Evolutionary conservation across 352 stramenopile species (phyloP).

Genomic region (Sclerospora graminicola): DNA sequence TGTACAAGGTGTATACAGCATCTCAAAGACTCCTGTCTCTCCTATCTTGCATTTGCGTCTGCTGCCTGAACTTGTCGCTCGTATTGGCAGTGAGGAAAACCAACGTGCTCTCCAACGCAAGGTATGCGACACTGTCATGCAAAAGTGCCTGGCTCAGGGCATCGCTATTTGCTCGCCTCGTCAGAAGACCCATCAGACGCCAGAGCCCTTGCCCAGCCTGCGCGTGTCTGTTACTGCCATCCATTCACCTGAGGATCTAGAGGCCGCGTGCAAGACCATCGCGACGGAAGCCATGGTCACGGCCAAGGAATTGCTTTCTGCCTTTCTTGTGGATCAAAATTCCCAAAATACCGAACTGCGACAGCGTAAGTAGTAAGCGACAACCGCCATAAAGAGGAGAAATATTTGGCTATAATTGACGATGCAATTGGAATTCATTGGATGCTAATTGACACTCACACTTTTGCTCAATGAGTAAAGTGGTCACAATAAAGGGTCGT

Average conservation of each 20-base stretch:
- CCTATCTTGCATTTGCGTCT: constrained; percentile 65
- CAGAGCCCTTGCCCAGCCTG: constrained; percentile 59
- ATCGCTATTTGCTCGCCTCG: constrained; percentile 64
- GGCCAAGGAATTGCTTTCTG: constrained; percentile 32
- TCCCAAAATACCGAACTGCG: constrained; percentile 21
- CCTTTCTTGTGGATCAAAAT: constrained; percentile 15
- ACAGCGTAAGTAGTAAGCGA: constrained; percentile 28
- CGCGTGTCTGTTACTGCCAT: constrained; percentile 66
- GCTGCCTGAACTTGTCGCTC: constrained; percentile 27
- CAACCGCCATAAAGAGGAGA: not conserved
- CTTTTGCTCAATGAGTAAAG: too few relatives aligned
- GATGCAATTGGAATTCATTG: too few relatives aligned
- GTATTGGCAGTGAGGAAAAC: constrained; percentile 31
- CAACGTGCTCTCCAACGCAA: constrained; percentile 39
- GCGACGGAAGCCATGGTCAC: constrained; percentile 43
- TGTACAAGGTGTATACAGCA: constrained; percentile 27
- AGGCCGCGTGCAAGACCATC: constrained; percentile 44
- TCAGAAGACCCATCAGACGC: constrained; percentile 55
- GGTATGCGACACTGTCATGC: constrained; percentile 58
- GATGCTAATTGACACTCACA: too few relatives aligned
- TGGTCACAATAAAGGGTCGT: too few relatives aligned
- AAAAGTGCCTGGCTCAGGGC: constrained; percentile 45
- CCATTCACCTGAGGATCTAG: constrained; percentile 47
- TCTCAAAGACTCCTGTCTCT: constrained; percentile 56
- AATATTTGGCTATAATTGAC: too few relatives aligned